Base-by-base conservation (phyloP, 768 basidiomycete genomes). In the Neoboletus brunneissimus region DNA sequence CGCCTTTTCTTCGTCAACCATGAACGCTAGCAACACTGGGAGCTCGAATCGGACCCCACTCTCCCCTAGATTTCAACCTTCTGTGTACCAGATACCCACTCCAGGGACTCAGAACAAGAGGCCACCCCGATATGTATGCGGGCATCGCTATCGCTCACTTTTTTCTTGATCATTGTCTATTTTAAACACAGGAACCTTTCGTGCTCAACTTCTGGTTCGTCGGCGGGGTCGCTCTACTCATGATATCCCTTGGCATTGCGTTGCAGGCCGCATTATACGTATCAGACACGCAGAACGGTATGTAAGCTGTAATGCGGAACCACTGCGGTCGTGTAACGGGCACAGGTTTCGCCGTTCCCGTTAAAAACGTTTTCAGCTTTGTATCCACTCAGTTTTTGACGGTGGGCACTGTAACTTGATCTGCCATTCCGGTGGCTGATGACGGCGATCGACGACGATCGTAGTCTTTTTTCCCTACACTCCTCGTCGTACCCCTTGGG, bases 391-490 rank as follows among this genome's bases (percentile, higher is more conserved):
- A 76, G 32, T 75, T 77, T 57, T 56, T 81, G 41, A 77, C 76
- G 71, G 66, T 78, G 73, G 62, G 82, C 75, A 20, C 22, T 35
- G 4, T 2, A 22, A 32, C 44, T 42, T 11, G 12, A 40, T 35
- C 4, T 16, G n/a, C 40, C 8, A 25, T 12, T 40, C 15, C 38
- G 9, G 18, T 45, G 23, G 31, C 54, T 48, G 13, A 57, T 22
- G 5, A 42, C 23, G 27, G 38, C 50, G 29, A 58, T 47, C 27
- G 5, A 42, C 23, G 27, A 35, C 50, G 29, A 58, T 47, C 27
- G 10, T 32, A 87, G 85, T 78, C 83, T 0, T 85, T 87, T 66
- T 72, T 88, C 61, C 85, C 86, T 1, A 79, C 78, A 4, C 63
- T 79, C 23, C 25, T 80, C 18, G 74, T 87, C 27, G 60, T 79